Evolutionary conservation across 2,329 filamentous ascomycete genomes (phyloP), one percentile per base, ranked within the genome.

Genomic region (Teratosphaeria pseudoeucalypti): DNA sequence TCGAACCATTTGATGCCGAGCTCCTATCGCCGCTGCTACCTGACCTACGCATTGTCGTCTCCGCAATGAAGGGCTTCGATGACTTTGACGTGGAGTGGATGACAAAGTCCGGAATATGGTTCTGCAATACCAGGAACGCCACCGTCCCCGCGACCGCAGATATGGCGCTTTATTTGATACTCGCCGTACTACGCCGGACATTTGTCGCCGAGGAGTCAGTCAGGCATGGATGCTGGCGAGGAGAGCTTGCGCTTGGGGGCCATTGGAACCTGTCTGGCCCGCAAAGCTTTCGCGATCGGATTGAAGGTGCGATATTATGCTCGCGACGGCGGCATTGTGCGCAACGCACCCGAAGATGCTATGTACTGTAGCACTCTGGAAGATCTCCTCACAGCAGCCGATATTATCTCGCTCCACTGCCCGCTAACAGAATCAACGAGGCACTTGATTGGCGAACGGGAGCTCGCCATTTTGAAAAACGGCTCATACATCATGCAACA

Each of bases 51-150:
- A 77, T 81, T 58, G 76, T 81, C 34, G 68, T 73, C 3, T 81
- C 79, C 0, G 76, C 76, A 0, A 76, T 74, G 34, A 78, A 78
- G 6, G 64, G 62, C n/a, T 65, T 58, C 62, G 62, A 65, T 56
- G 64, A 65, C 47, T 65, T 65, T 52, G 59, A 61, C 43, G 60
- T 64, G 43, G 62, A 63, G 19, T 65, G 62, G 62, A 62, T 65
- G 59, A 58, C 58, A 7, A 34, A 26, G 3, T 19, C 57, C 16
- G 58, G 57, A 1, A 77, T 81, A 6, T 77, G 70, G 67, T 80
- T 82, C 60, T 81, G 77, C 69, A 82, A 82, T 62, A 78, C 77
- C 0, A 62, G 75, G 2, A 72, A 81, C 60, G 79, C 78, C 0
- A 79, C 81, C 0, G 74, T 76, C 0, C 79, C 81, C 60, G 77